Evolutionary conservation across 352 stramenopile genomes (phyloP).

Genomic region (Phytopythium montanum): DNA sequence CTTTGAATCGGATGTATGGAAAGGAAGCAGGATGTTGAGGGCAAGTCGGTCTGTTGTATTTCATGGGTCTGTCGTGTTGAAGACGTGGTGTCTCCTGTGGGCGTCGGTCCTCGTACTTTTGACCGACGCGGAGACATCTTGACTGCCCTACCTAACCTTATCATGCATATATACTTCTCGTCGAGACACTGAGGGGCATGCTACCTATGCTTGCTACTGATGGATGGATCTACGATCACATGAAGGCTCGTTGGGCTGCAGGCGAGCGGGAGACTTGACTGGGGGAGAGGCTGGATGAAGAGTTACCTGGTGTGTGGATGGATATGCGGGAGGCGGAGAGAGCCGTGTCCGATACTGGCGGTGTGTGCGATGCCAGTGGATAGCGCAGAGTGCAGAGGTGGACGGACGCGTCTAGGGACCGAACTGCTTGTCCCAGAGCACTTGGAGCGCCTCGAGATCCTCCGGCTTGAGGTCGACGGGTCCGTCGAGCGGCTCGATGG

Average conservation of each 20-base stretch:
- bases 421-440: conserved; percentile 17
- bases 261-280: background rate
- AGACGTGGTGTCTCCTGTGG: too few species aligned
- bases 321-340: background rate
- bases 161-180: background rate
- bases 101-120: background rate
- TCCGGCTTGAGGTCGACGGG: conserved; percentile 23
- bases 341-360: background rate
- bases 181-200: background rate
- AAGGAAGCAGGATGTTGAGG: too few species aligned
- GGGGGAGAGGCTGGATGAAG: too few species aligned
- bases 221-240: background rate
- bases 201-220: background rate
- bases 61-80: too few species aligned
- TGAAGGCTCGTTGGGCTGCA: background rate
- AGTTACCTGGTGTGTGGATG: background rate
- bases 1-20: too few species aligned
- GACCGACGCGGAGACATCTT: background rate
- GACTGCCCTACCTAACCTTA: background rate
- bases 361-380: background rate
- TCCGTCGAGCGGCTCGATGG: conserved; percentile 21
- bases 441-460: conserved; percentile 26
- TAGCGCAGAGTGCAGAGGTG: background rate
- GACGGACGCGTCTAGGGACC: background rate
- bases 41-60: too few species aligned